phyloP scores from a whole-genome alignment of 169 alveolate species.

The Eimeria falciformis region DNA sequence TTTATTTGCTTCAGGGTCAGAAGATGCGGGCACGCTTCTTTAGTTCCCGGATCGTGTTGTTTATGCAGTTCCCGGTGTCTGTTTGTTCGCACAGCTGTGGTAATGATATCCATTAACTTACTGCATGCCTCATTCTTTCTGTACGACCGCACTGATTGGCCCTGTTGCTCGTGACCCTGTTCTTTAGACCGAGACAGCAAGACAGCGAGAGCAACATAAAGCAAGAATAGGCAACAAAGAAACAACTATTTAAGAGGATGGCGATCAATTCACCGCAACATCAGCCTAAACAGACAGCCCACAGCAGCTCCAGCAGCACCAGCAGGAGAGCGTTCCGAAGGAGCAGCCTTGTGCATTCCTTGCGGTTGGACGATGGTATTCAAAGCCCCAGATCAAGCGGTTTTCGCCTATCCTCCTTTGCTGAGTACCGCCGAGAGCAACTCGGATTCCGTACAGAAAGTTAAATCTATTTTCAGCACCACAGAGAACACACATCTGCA shows the following conservation, averaged over 20 bases:
- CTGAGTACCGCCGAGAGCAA: not conserved
- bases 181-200: not conserved
- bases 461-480: not conserved
- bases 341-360: not conserved
- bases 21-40: too few relatives aligned
- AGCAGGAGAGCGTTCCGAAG: not conserved
- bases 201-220: not conserved
- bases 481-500: not conserved
- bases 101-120: too few relatives aligned
- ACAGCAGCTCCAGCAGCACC: slow-evolving; percentile 33
- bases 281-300: not conserved
- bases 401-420: not conserved
- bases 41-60: too few relatives aligned
- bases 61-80: too few relatives aligned
- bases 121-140: not conserved
- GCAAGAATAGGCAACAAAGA: not conserved
- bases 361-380: not conserved
- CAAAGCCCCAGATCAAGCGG: not conserved
- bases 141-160: not conserved
- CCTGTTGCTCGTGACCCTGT: not conserved
- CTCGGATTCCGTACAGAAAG: not conserved
- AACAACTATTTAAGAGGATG: not conserved
- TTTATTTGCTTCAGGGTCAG: too few relatives aligned
- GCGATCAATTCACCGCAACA: not conserved
- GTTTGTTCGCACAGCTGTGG: too few relatives aligned